A percentile compares a stretch with the other conserved stretches of the same genome.
These are phyloP conservation scores for Scedosporium apiospermum DNA, from an alignment of 2,329 filamentous ascomycete species.

Conservation along the genomic window DNA sequence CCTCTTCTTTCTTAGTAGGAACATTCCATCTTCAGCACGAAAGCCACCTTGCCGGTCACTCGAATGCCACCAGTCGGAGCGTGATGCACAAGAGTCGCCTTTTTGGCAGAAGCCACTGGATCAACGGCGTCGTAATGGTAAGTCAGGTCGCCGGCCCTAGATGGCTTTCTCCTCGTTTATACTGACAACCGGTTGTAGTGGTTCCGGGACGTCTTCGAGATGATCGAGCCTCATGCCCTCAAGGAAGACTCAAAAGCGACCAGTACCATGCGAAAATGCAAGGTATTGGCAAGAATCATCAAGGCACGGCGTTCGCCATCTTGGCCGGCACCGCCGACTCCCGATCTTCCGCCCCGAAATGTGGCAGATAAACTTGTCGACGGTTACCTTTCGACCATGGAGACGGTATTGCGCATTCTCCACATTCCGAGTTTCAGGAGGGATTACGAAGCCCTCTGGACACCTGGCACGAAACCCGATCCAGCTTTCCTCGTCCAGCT, in stretches of 20 bases:
- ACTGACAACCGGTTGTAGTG: conserved; percentile 11
- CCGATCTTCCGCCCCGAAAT: conserved; percentile 34
- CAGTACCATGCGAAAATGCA: conserved; percentile 36
- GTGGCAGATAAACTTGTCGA: conserved; percentile 37
- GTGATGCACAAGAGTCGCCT: conserved; percentile 45
- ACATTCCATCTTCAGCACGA: conserved; percentile 33
- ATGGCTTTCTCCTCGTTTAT: neutral
- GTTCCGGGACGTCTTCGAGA: conserved; percentile 33
- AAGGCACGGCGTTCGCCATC: conserved; percentile 36
- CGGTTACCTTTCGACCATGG: conserved; percentile 37
- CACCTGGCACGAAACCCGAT: conserved; percentile 15
- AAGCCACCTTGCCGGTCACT: conserved; percentile 18
- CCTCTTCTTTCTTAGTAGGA: conserved; percentile 29
- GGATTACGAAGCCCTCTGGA: conserved; percentile 43
- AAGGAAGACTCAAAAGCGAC: conserved; percentile 26
- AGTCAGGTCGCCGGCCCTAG: conserved; percentile 10
- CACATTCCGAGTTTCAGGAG: conserved; percentile 39
- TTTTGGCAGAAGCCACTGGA: conserved; percentile 49
- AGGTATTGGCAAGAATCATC: conserved; percentile 40
- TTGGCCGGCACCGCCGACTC: conserved; percentile 34
- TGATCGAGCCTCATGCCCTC: conserved; percentile 30
- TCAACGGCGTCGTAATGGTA: conserved; percentile 38
- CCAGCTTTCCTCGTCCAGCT: conserved; percentile 43
- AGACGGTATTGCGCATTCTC: conserved; percentile 37
- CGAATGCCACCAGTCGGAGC: conserved; percentile 26